These are phyloP conservation scores for Exophiala bonariae DNA, from an alignment of 2,329 filamentous ascomycete species.

Conservation along the genomic window DNA sequence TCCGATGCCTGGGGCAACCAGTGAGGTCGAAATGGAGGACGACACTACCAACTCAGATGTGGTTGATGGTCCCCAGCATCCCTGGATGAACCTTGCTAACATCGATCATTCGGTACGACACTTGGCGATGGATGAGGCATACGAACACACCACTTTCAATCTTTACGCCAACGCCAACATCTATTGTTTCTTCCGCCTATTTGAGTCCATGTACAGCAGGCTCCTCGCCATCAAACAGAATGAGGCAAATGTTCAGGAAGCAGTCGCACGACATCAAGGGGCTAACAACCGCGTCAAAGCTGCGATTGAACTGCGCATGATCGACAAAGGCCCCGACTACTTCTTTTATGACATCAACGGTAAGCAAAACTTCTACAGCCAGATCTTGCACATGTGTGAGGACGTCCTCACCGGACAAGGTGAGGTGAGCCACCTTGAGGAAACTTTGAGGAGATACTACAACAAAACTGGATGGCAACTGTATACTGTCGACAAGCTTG, in stretches of 20 bases:
- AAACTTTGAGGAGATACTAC: conserved; percentile 88
- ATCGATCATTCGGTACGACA: conserved; percentile 58
- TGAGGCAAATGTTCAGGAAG: conserved; percentile 69
- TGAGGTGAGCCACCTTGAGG: conserved; percentile 82
- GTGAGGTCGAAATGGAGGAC: conserved; percentile 56
- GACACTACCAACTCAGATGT: conserved; percentile 63
- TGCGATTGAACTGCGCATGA: conserved; percentile 78
- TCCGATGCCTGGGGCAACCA: conserved; percentile 45
- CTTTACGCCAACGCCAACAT: conserved; percentile 90
- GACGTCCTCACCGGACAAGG: conserved; percentile 80
- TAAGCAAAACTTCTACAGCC: conserved; percentile 76
- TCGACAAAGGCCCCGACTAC: conserved; percentile 71
- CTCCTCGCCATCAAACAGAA: conserved; percentile 80
- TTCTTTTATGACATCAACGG: conserved; percentile 70
- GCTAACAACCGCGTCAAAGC: conserved; percentile 59
- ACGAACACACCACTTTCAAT: conserved; percentile 77
- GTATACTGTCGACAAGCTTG: conserved; percentile 87
- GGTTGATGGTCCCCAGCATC: conserved; percentile 30
- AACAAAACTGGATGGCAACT: conserved; percentile 87
- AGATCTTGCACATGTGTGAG: conserved; percentile 81
- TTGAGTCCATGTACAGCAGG: conserved; percentile 85
- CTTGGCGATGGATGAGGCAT: conserved; percentile 74
- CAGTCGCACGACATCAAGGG: conserved; percentile 69
- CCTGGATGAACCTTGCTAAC: conserved; percentile 58
- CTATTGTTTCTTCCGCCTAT: conserved; percentile 92